Evolutionary conservation across 805 yeast genomes (phyloP).

Genomic region (Candida sithepensis): DNA sequence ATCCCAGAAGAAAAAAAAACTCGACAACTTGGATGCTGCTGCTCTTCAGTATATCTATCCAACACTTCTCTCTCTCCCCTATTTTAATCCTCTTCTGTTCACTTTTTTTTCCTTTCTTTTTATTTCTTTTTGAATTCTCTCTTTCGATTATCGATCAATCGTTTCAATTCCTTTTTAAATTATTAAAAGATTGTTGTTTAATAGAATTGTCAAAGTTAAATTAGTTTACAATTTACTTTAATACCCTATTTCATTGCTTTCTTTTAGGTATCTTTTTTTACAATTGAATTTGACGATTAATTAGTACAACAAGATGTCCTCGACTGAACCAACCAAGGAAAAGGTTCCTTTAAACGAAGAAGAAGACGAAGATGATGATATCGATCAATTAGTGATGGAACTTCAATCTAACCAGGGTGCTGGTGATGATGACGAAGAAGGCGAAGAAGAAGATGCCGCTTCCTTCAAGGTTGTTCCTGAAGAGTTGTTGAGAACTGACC

Average conservation of each 20-base stretch:
- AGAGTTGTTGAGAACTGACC: conserved; percentile 79
- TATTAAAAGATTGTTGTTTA: neutral
- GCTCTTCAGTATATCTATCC: neutral
- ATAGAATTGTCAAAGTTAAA: neutral
- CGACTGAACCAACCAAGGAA: conserved; percentile 17
- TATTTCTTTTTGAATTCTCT: neutral
- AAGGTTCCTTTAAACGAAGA: neutral
- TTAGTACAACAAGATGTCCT: conserved; percentile 11
- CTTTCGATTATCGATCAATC: neutral
- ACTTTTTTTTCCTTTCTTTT: neutral
- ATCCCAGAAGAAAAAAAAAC: neutral
- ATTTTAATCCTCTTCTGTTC: neutral
- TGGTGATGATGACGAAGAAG: conserved; percentile 46
- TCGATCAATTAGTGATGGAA: conserved; percentile 71
- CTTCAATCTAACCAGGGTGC: conserved; percentile 64
- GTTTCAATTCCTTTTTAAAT: neutral
- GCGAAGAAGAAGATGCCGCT: conserved; percentile 50
- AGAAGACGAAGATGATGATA: conserved; percentile 66
- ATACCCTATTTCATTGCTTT: neutral
- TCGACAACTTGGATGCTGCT: neutral
- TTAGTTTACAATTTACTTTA: neutral
- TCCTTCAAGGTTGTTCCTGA: conserved; percentile 81
- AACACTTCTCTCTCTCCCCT: neutral
- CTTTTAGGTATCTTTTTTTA: neutral
- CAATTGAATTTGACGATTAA: neutral